phyloP scores from a whole-genome alignment of 2,329 filamentous ascomycete species.

The Neonectria neomacrospora region DNA sequence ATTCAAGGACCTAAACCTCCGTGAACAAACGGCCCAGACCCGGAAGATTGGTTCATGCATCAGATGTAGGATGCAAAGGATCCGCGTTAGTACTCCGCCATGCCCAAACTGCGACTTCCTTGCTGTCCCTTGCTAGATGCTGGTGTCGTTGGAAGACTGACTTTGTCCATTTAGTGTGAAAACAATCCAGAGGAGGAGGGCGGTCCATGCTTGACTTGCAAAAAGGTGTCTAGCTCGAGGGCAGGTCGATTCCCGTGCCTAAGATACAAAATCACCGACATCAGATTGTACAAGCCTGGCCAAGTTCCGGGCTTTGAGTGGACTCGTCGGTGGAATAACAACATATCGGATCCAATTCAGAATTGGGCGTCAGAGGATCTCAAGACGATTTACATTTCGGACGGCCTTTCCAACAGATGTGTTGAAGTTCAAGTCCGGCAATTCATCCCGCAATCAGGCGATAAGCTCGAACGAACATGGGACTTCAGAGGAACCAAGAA shows the following conservation, averaged over 20 bases:
- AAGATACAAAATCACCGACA: slow-evolving; percentile 69
- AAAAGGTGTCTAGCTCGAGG: slow-evolving; percentile 61
- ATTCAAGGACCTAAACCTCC: slow-evolving; percentile 63
- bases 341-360: slow-evolving; percentile 65
- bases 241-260: slow-evolving; percentile 67
- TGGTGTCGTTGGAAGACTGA: slow-evolving; percentile 17
- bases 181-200: slow-evolving; percentile 59
- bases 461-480: slow-evolving; percentile 67
- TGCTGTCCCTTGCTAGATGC: not conserved
- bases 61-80: slow-evolving; percentile 70
- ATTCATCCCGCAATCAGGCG: slow-evolving; percentile 66
- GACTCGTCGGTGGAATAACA: slow-evolving; percentile 68
- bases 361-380: slow-evolving; percentile 65
- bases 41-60: slow-evolving; percentile 69
- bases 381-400: slow-evolving; percentile 62
- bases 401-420: slow-evolving; percentile 62
- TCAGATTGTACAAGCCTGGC: slow-evolving; percentile 67
- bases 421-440: slow-evolving; percentile 63
- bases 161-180: slow-evolving; percentile 58
- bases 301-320: slow-evolving; percentile 69
- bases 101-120: not conserved
- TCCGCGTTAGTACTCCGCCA: slow-evolving; percentile 60
- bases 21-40: slow-evolving; percentile 66
- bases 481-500: slow-evolving; percentile 57
- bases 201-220: slow-evolving; percentile 65